Percentiles rank a stretch among this genome's conserved stretches.
These are phyloP conservation scores for Abortiporus biennis DNA, from an alignment of 1,284 basidiomycete species.

Conservation along the genomic window DNA sequence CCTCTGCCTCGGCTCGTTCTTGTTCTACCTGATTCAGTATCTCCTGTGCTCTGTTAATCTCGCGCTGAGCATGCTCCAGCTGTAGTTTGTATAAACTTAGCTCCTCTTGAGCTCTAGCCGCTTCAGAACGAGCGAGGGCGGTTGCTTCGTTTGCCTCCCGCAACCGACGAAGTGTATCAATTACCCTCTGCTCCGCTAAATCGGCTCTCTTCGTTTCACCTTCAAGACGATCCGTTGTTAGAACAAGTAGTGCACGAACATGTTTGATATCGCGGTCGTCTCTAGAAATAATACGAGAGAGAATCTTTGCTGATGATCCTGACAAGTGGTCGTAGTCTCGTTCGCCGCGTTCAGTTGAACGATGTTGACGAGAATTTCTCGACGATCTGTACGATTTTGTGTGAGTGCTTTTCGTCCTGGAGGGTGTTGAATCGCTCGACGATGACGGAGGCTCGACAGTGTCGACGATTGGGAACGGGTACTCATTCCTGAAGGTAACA, in stretches of 20 bases:
- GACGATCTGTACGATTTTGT: conserved; percentile 3
- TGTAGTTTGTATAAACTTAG: conserved; percentile 40
- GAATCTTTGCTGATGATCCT: conserved; percentile 19
- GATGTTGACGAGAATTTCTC: conserved; percentile 2
- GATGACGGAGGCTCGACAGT: conserved; percentile 4
- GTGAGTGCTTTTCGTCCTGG: neutral
- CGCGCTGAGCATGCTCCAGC: conserved; percentile 40
- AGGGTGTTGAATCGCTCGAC: conserved; percentile 5
- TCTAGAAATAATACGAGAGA: conserved; percentile 20
- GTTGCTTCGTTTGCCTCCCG: conserved; percentile 35
- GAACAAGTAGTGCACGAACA: conserved; percentile 29
- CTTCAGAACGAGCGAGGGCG: conserved; percentile 34
- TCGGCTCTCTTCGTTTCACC: conserved; percentile 38
- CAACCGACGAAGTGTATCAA: conserved; percentile 37
- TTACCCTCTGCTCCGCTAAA: conserved; percentile 37
- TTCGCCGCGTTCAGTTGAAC: conserved; percentile 10
- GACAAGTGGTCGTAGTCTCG: conserved; percentile 12
- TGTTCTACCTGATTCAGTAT: conserved; percentile 35
- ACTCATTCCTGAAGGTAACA: conserved; percentile 2
- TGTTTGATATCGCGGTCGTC: conserved; percentile 34
- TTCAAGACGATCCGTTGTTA: conserved; percentile 36
- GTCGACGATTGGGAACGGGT: conserved; percentile 5
- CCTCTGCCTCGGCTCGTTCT: conserved; percentile 37
- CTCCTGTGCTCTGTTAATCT: conserved; percentile 41
- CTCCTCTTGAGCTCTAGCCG: conserved; percentile 33